These are phyloP conservation scores for Furcasterigmium furcatum DNA, from an alignment of 2,329 filamentous ascomycete species.

Conservation along the genomic window DNA sequence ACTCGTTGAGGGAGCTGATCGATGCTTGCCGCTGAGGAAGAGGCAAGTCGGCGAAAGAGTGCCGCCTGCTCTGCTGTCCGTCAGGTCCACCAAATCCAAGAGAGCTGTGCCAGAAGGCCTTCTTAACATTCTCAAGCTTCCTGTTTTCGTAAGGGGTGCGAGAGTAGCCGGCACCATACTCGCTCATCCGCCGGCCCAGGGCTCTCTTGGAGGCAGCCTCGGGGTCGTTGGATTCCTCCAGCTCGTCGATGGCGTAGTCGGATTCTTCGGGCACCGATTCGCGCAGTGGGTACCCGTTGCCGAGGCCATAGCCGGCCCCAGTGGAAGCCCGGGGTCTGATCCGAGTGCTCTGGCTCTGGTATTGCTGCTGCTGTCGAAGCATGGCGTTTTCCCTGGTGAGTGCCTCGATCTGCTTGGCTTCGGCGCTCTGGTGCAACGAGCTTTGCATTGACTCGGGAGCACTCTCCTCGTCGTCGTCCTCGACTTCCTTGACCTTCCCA, in stretches of 20 bases:
- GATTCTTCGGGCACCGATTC: slow-evolving; percentile 62
- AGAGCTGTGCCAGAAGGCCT: slow-evolving; percentile 68
- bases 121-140: slow-evolving; percentile 63
- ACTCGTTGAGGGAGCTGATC: slow-evolving; percentile 57
- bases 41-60: slow-evolving; percentile 71
- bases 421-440: slow-evolving; percentile 49
- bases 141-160: slow-evolving; percentile 55
- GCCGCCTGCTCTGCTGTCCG: slow-evolving; percentile 70
- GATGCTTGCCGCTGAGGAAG: slow-evolving; percentile 63
- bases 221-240: slow-evolving; percentile 59
- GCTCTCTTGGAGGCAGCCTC: slow-evolving; percentile 42
- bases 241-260: slow-evolving; percentile 70
- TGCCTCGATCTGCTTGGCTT: slow-evolving; percentile 62
- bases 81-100: slow-evolving; percentile 64
- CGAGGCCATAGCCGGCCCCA: slow-evolving; percentile 46
- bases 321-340: slow-evolving; percentile 51
- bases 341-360: slow-evolving; percentile 6
- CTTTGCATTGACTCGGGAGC: slow-evolving; percentile 53
- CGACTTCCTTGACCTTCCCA: slow-evolving; percentile 68
- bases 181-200: slow-evolving; percentile 53
- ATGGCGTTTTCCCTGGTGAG: slow-evolving; percentile 61
- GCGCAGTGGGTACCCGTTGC: slow-evolving; percentile 57
- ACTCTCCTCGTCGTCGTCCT: slow-evolving; percentile 58
- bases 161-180: slow-evolving; percentile 44
- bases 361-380: slow-evolving; percentile 49